Conservation (phyloP, 2,329 filamentous ascomycete genomes). For the Fusarium secorum region DNA sequence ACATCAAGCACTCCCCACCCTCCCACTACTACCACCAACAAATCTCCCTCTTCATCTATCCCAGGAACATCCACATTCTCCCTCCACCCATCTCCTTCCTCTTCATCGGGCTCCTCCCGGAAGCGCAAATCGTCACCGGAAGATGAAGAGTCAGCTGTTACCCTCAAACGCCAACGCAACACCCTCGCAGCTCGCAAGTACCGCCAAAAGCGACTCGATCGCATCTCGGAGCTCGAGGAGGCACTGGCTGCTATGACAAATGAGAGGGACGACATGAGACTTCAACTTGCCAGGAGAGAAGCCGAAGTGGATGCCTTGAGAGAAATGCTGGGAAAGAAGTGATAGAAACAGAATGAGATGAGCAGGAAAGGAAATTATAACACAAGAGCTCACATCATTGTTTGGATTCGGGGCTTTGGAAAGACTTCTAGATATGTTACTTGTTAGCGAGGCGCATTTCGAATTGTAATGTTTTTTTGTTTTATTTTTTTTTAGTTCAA, state of each 20-base stretch:
- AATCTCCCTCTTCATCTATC: constrained; percentile 32
- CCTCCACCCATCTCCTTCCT: constrained; percentile 29
- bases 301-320: constrained; percentile 69
- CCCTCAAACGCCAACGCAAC: constrained; percentile 70
- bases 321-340: constrained; percentile 54
- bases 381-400: background rate
- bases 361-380: background rate
- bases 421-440: constrained; percentile 16
- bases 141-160: constrained; percentile 39
- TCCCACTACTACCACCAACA: constrained; percentile 3
- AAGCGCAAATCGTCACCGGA: constrained; percentile 39
- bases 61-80: constrained; percentile 39
- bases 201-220: constrained; percentile 74
- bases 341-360: constrained; percentile 28
- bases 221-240: constrained; percentile 67
- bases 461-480: constrained; percentile 2
- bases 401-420: constrained; percentile 19
- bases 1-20: constrained; percentile 12
- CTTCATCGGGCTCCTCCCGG: constrained; percentile 26
- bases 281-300: constrained; percentile 70
- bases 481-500: constrained; percentile 10
- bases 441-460: constrained; percentile 18
- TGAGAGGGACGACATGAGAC: constrained; percentile 69
- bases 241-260: constrained; percentile 65
- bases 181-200: constrained; percentile 76